Conservation (phyloP, 1,284 basidiomycete species). For the Chalciporus sp. region DNA sequence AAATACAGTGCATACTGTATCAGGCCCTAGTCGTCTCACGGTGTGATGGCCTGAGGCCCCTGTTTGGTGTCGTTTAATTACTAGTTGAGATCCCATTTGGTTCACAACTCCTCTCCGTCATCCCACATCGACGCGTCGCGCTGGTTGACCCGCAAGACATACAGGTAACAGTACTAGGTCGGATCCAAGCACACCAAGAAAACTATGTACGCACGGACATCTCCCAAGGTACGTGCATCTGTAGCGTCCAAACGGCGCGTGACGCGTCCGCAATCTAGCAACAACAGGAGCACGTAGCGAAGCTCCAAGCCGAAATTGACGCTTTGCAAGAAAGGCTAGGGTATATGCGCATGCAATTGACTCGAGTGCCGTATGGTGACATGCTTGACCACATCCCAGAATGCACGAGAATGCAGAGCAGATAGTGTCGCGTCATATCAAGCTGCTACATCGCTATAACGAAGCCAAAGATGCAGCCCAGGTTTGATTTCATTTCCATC, state of each 20-base stretch:
- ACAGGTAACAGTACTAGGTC: neutral
- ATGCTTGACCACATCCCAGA: conserved; percentile 35
- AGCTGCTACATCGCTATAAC: conserved; percentile 73
- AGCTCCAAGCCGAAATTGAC: conserved; percentile 56
- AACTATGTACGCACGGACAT: conserved; percentile 34
- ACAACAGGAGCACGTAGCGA: conserved; percentile 53
- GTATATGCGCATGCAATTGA: conserved; percentile 38
- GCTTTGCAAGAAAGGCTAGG: conserved; percentile 55
- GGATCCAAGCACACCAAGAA: neutral
- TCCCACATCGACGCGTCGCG: neutral
- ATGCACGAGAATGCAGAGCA: conserved; percentile 57
- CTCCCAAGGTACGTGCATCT: conserved; percentile 26
- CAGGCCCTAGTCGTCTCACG: too few relatives aligned
- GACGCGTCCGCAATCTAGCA: conserved; percentile 40
- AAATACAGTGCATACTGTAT: too few relatives aligned
- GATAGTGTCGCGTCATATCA: conserved; percentile 71
- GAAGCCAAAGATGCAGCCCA: conserved; percentile 82
- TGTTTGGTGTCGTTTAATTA: neutral
- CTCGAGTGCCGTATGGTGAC: neutral
- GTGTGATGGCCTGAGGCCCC: neutral
- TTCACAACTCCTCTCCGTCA: neutral
- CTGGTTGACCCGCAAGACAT: conserved; percentile 14
- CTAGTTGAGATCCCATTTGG: neutral
- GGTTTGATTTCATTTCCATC: conserved; percentile 37
- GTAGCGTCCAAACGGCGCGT: neutral